Percentiles rank a stretch among this genome's conserved stretches.
phyloP scores from a whole-genome alignment of 2,329 filamentous ascomycete genomes.

The Blastomyces parvus region DNA sequence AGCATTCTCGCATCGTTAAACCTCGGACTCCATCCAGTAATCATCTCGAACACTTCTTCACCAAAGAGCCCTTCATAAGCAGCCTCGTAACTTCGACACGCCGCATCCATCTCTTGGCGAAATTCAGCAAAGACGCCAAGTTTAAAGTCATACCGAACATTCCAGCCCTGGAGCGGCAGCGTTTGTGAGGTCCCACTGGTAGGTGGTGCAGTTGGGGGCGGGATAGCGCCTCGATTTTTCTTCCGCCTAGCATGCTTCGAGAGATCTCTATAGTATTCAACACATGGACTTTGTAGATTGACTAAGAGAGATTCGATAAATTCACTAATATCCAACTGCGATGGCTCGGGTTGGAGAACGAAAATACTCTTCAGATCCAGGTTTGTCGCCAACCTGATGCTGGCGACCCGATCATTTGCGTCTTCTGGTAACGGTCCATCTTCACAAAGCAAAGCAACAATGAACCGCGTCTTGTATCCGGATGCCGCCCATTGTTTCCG shows the following conservation, averaged over 20 bases:
- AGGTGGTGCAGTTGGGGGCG: slow-evolving; percentile 71
- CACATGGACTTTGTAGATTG: slow-evolving; percentile 60
- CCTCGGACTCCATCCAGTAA: slow-evolving; percentile 78
- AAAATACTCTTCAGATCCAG: slow-evolving; percentile 80
- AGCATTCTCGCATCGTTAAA: slow-evolving; percentile 91
- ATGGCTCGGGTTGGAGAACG: slow-evolving; percentile 66
- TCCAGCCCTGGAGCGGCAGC: slow-evolving; percentile 79
- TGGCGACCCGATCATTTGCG: slow-evolving; percentile 65
- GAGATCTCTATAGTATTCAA: slow-evolving; percentile 89
- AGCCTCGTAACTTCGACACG: slow-evolving; percentile 74
- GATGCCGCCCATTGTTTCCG: slow-evolving; percentile 53
- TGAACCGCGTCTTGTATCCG: slow-evolving; percentile 64
- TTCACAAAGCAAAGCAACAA: slow-evolving; percentile 69
- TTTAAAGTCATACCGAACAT: slow-evolving; percentile 91
- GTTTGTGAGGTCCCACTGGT: slow-evolving; percentile 77
- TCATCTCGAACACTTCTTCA: slow-evolving; percentile 74
- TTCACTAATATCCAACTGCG: slow-evolving; percentile 59
- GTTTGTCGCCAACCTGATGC: slow-evolving; percentile 67
- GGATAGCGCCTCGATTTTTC: slow-evolving; percentile 65
- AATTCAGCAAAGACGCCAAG: slow-evolving; percentile 85
- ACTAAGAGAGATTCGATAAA: slow-evolving; percentile 65
- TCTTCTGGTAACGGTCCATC: slow-evolving; percentile 54
- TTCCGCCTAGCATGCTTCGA: slow-evolving; percentile 89
- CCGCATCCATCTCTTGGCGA: slow-evolving; percentile 81
- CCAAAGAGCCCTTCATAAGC: slow-evolving; percentile 78